These are phyloP conservation scores for Dactylorhiza incarnata DNA, from an alignment of 106 monocot genomes.

Conservation along the genomic window DNA sequence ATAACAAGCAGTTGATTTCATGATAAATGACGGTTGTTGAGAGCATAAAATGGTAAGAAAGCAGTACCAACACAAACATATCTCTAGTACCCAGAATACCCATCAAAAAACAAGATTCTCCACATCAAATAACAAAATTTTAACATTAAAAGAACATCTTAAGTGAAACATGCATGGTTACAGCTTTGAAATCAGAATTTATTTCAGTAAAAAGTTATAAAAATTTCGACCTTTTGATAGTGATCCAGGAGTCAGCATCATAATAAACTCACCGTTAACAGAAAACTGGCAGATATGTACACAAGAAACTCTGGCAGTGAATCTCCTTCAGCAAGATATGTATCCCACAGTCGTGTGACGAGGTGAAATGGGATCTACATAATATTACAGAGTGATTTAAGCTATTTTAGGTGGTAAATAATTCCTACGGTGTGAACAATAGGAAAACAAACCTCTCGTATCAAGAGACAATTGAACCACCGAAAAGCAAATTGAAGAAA, in stretches of 20 bases:
- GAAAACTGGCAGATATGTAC: constrained; percentile 95
- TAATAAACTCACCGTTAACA: constrained; percentile 62
- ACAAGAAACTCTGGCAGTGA: constrained; percentile 95
- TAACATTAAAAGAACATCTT: background rate
- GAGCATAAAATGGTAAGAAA: background rate
- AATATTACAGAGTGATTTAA: background rate
- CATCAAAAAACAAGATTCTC: background rate
- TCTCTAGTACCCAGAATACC: background rate
- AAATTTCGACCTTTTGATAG: background rate
- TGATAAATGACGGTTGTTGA: background rate
- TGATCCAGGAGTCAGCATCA: background rate
- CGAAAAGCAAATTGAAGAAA: constrained; percentile 99
- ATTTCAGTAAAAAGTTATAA: background rate
- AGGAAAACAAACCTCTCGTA: constrained; percentile 70
- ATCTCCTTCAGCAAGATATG: constrained; percentile 98
- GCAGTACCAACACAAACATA: background rate
- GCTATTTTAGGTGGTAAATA: constrained; percentile 1
- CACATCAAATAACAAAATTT: background rate
- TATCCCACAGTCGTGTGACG: constrained; percentile 92
- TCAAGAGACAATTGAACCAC: constrained; percentile 98
- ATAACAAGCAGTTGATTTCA: background rate
- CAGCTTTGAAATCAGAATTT: background rate
- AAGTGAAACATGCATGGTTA: background rate
- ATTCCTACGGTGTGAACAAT: background rate
- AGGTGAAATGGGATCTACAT: constrained; percentile 89